Base-by-base conservation (phyloP, 2,329 filamentous ascomycete genomes). In the Sclerotinia spermophila region DNA sequence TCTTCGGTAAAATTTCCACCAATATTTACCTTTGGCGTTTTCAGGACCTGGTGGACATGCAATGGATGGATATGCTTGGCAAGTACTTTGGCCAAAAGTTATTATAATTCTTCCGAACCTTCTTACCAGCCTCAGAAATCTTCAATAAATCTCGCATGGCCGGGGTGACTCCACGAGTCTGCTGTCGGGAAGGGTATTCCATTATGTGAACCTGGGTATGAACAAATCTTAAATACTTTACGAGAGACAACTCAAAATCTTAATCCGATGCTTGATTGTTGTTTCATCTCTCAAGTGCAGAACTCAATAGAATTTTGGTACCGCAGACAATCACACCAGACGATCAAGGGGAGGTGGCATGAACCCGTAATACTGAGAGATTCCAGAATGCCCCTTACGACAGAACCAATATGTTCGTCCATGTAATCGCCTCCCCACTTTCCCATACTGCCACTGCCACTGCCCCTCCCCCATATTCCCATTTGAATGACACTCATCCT, bases 401-500 rank as follows among this genome's bases (percentile, higher is more conserved):
- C 13, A 17, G 17, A 53, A 17, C 13, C n/a, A 53, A n/a, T 53
- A 3, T 8, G 13, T 27, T 53, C 13, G 2, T 53, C 13, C n/a
- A 7, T 27, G 6, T 27, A 53, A 2, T 17, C 48, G 17, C n/a
- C 1, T 8, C 48, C 8, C 1, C n/a, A 4, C 48, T 11, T 30
- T n/a, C n/a, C 48, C n/a, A 11, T 53, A n/a, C n/a, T n/a, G n/a
- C n/a, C n/a, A n/a, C n/a, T n/a, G n/a, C n/a, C n/a, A n/a, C n/a
- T n/a, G n/a, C n/a, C n/a, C n/a, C n/a, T n/a, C 56, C 42, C 40
- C 13, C 17, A 60, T 44, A 60, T 13, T n/a, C 30, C 8, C 27
- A 2, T 78, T 79, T 24, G 42, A 5, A 60, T 33, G 45, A 17
- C 10, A 24, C 10, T 65, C n/a, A 75, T 35, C 74, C 74, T 58